Conservation (phyloP, 306 rosid species). For the Trifolium subterraneum region DNA sequence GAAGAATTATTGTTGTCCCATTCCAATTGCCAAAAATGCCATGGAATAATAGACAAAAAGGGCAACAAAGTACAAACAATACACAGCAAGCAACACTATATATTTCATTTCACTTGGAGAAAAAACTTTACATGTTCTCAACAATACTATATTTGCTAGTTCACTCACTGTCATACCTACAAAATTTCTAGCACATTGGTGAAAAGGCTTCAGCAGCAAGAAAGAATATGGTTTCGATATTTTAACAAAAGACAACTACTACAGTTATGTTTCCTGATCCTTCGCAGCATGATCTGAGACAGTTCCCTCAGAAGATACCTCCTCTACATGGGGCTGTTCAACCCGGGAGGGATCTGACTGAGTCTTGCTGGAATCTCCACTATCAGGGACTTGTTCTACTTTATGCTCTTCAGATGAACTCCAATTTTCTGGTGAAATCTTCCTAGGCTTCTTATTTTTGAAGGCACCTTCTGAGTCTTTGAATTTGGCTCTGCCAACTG, state of each 20-base stretch:
- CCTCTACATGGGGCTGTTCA: constrained; percentile 62
- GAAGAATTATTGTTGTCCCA: not conserved
- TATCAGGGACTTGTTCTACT: constrained; percentile 51
- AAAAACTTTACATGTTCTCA: constrained; percentile 74
- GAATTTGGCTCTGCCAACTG: constrained; percentile 57
- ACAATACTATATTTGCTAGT: constrained; percentile 62
- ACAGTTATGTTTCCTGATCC: constrained; percentile 72
- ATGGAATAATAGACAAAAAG: constrained; percentile 32
- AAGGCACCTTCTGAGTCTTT: constrained; percentile 55
- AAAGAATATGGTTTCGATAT: constrained; percentile 64
- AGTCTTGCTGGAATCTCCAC: constrained; percentile 92
- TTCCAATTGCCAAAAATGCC: constrained; percentile 35
- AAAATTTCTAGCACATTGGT: constrained; percentile 82
- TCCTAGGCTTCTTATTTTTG: constrained; percentile 49
- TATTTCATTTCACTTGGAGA: constrained; percentile 76
- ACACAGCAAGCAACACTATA: constrained; percentile 69
- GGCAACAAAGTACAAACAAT: constrained; percentile 38
- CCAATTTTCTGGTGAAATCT: constrained; percentile 46
- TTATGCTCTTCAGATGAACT: constrained; percentile 46
- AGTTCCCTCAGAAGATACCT: constrained; percentile 90
- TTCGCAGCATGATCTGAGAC: constrained; percentile 80
- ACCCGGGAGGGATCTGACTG: constrained; percentile 73
- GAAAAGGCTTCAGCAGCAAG: constrained; percentile 59
- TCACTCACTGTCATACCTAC: constrained; percentile 76
- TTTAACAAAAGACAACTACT: constrained; percentile 40